Percentiles rank a stretch among this genome's conserved stretches.
Evolutionary conservation across 208 protist species (phyloP).

Genomic region (Trypanosomatidae sp.): DNA sequence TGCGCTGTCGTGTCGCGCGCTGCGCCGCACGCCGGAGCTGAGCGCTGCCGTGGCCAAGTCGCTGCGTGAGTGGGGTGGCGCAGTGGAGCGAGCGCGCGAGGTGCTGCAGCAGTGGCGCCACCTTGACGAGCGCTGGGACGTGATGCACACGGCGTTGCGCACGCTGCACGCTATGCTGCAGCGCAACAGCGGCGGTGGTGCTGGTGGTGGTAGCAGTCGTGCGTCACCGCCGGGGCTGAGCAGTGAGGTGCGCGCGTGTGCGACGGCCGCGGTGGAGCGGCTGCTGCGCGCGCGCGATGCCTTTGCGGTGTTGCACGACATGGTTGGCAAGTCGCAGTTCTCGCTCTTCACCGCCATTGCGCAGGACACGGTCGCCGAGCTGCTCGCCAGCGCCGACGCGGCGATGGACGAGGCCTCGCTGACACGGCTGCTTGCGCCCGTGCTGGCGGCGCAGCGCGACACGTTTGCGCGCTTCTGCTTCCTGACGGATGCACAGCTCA

Average conservation of each 20-base stretch:
- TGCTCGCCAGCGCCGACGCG: slow-evolving; percentile 71
- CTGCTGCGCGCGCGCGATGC: no score
- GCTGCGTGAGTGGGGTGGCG: slow-evolving; percentile 56
- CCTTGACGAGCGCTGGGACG: slow-evolving; percentile 24
- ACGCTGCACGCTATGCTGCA: no score
- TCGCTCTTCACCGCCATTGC: slow-evolving; percentile 86
- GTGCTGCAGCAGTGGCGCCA: slow-evolving; percentile 30
- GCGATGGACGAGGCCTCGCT: slow-evolving; percentile 81
- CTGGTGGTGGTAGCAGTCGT: no score
- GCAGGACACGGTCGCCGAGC: slow-evolving; percentile 86
- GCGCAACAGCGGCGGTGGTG: slow-evolving; percentile 2
- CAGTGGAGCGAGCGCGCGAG: slow-evolving; percentile 40
- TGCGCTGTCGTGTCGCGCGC: slow-evolving; percentile 18
- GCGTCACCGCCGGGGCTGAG: no score
- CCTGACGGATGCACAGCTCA: slow-evolving; percentile 68
- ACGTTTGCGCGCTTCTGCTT: slow-evolving; percentile 92
- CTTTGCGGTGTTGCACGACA: slow-evolving; percentile 16
- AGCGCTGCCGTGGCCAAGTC: slow-evolving; percentile 36
- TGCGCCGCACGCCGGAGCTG: slow-evolving; percentile 33
- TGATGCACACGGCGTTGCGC: slow-evolving; percentile 7
- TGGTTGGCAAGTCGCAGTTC: slow-evolving; percentile 59
- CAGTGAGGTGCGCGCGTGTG: no score
- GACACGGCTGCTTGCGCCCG: slow-evolving; percentile 58
- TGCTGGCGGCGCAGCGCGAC: slow-evolving; percentile 86
- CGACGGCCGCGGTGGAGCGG: no score